Evolutionary conservation across 176 grass and related monocot species (phyloP).

Genomic region (Hyparrhenia diplandra): DNA sequence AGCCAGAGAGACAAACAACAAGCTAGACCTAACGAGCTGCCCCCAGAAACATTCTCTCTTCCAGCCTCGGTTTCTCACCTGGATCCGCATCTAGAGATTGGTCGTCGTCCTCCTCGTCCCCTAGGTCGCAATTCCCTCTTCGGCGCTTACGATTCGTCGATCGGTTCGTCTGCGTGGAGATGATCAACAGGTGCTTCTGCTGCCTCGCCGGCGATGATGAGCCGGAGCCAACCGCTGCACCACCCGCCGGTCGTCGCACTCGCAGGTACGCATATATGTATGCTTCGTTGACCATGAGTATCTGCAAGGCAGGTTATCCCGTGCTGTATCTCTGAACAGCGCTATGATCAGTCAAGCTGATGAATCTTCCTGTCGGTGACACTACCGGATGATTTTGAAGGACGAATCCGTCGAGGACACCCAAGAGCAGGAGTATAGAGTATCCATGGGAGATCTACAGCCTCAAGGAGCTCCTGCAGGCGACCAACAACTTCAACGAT

Average conservation of each 20-base stretch:
- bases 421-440: conserved; percentile 42
- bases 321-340: too few species aligned
- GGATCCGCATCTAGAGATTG: conserved; percentile 9
- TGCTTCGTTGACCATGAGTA: not conserved
- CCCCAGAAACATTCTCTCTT: conserved; percentile 24
- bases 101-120: not conserved
- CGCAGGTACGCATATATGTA: conserved; percentile 14
- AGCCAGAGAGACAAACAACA: conserved; percentile 24
- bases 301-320: not conserved
- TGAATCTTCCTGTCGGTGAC: not conserved
- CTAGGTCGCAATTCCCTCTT: not conserved
- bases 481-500: conserved; percentile 67
- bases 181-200: conserved; percentile 51
- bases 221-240: not conserved
- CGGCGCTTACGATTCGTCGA: not conserved
- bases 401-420: conserved; percentile 9
- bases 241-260: not conserved
- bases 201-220: conserved; percentile 42
- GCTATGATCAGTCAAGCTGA: not conserved
- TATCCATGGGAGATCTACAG: conserved; percentile 74
- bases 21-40: not conserved
- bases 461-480: conserved; percentile 58
- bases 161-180: not conserved
- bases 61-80: conserved; percentile 35
- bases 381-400: not conserved